These are phyloP conservation scores for Albugo candida DNA, from an alignment of 352 stramenopile species.

Conservation along the genomic window DNA sequence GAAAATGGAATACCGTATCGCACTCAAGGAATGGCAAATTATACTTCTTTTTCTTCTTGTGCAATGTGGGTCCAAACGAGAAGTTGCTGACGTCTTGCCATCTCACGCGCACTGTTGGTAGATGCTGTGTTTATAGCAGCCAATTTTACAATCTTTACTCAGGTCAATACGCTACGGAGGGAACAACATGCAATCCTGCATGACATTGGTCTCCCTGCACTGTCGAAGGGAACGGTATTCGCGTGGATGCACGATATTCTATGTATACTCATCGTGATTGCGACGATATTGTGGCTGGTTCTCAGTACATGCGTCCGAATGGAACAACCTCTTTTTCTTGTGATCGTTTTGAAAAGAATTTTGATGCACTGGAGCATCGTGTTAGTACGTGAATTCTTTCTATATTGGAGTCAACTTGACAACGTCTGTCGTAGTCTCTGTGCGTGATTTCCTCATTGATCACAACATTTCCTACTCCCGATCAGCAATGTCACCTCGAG, in stretches of 20 bases:
- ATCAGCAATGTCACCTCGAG: conserved; percentile 44
- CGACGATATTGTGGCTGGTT: conserved; percentile 43
- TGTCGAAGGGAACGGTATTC: conserved; percentile 24
- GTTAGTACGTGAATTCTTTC: conserved; percentile 9
- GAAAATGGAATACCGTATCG: conserved; percentile 34
- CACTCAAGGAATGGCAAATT: conserved; percentile 48
- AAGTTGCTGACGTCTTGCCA: background rate
- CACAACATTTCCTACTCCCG: conserved; percentile 42
- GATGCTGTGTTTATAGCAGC: conserved; percentile 13
- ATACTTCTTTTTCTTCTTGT: conserved; percentile 60
- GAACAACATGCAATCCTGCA: conserved; percentile 55
- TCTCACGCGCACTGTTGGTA: background rate
- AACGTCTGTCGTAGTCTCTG: conserved; percentile 13
- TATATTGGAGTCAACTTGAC: background rate
- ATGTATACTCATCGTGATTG: conserved; percentile 21
- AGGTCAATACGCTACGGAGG: conserved; percentile 32
- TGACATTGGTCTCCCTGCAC: conserved; percentile 28
- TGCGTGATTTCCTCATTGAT: conserved; percentile 69
- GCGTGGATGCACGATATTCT: conserved; percentile 14
- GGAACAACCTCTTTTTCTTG: conserved; percentile 51
- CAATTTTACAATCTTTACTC: conserved; percentile 73
- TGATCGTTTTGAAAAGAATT: conserved; percentile 63
- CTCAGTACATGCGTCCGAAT: conserved; percentile 37
- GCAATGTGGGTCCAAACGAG: conserved; percentile 28
- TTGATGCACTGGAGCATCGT: conserved; percentile 62